Evolutionary conservation across 2,329 filamentous ascomycete genomes (phyloP).

Genomic region (Meredithiella fracta): DNA sequence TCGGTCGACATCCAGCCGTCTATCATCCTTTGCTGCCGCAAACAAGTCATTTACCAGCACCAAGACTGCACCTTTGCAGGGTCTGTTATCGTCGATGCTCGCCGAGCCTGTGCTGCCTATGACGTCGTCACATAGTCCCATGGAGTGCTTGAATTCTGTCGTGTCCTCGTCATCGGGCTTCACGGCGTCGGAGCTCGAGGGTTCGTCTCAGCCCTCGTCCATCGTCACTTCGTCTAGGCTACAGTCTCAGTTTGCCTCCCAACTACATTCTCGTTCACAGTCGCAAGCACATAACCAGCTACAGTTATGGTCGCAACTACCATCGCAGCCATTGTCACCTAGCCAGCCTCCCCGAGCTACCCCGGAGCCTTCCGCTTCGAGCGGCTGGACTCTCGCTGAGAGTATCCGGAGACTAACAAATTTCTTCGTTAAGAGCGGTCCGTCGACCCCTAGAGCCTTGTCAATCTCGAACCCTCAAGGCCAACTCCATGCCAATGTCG

Average conservation of each 20-base stretch:
- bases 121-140: background rate
- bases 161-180: background rate
- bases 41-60: background rate
- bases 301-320: background rate
- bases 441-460: slow-evolving; percentile 74
- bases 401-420: slow-evolving; percentile 73
- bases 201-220: background rate
- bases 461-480: slow-evolving; percentile 27
- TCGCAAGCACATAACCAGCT: background rate
- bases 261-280: background rate
- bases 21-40: slow-evolving; percentile 7
- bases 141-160: background rate
- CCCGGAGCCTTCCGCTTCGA: background rate
- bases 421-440: slow-evolving; percentile 70
- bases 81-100: slow-evolving; percentile 4
- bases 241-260: background rate
- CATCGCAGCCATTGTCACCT: background rate
- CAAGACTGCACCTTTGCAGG: slow-evolving; percentile 7
- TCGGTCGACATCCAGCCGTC: slow-evolving; percentile 5
- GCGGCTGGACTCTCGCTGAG: slow-evolving; percentile 8
- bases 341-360: background rate
- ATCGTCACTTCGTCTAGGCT: background rate
- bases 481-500: slow-evolving; percentile 1
- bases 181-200: background rate
- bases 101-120: slow-evolving; percentile 2